Evolutionary conservation across 495 filamentous ascomycete genomes (phyloP).

Genomic region (Wilcoxina mikolae): DNA sequence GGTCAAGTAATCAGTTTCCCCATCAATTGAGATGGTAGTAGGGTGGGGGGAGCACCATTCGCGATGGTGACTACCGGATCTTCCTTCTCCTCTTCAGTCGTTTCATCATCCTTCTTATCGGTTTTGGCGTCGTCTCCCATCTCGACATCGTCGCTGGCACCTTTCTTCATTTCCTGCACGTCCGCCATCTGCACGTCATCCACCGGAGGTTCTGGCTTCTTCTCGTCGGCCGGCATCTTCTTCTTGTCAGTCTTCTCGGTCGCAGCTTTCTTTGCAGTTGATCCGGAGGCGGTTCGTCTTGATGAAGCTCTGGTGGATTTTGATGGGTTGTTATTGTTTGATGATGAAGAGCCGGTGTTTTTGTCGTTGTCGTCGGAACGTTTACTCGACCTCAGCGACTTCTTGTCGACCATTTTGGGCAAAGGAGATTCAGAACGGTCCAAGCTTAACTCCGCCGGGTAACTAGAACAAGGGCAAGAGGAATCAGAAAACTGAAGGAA

Average conservation of each 20-base stretch:
- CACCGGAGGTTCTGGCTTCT: conserved; percentile 1
- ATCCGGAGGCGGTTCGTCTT: conserved; percentile 7
- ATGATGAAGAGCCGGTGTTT: conserved; percentile 21
- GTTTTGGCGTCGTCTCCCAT: conserved; percentile 15
- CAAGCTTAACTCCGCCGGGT: conserved; percentile 3
- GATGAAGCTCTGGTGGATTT: conserved; percentile 5
- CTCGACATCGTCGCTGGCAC: conserved; percentile 11
- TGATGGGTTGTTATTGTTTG: conserved; percentile 13
- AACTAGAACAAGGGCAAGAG: not conserved
- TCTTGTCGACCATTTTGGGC: conserved; percentile 27
- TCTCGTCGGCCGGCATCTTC: not conserved
- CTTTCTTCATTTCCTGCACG: conserved; percentile 5
- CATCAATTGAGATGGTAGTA: conserved; percentile 8
- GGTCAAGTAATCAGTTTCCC: not conserved
- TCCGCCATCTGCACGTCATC: conserved; percentile 13
- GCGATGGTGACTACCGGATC: conserved; percentile 43
- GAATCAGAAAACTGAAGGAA: not conserved
- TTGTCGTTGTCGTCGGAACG: conserved; percentile 19
- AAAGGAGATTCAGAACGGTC: not conserved
- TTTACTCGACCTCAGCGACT: conserved; percentile 26
- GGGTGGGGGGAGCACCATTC: conserved; percentile 17
- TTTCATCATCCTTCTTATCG: conserved; percentile 12
- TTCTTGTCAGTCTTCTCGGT: conserved; percentile 4
- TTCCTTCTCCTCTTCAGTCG: conserved; percentile 34
- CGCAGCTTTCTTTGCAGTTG: conserved; percentile 8